Evolutionary conservation across 106 monocot genomes (phyloP), one percentile per base, ranked within the genome.

Genomic region (Amphibolis antarctica): DNA sequence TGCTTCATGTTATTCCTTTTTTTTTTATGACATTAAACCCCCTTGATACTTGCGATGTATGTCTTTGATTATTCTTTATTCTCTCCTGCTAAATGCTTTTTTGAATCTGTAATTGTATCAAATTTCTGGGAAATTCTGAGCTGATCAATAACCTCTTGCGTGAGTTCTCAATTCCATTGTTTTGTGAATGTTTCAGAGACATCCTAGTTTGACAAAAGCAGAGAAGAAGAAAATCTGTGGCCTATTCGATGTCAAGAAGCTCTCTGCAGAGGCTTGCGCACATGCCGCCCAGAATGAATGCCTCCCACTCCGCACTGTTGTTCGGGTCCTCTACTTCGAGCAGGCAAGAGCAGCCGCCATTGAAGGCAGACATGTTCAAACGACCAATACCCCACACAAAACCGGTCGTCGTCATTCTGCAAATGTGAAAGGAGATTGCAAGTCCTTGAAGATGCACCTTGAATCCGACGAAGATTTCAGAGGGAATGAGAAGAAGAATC

Each of bases 251-350:
- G 77, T 78, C 48, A 80, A 78, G 74, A 91, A 81, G 55, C 85
- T 91, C 23, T 83, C 90, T 1, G 25, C 75, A 11, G 86, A 83
- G 23, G 85, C 90, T 17, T 70, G 72, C 55, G 71, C 69, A 60
- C 90, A 91, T 53, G 83, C 81, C 3, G 80, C 81, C 28, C 83
- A 91, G 45, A 91, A 86, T 14, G 90, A 91, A 1, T 62, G 78
- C 4, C 80, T 91, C 43, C 90, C 90, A 4, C 85, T 91, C 24
- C 73, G 86, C 21, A 56, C 81, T 13, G 78, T 86, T 5, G 90
- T 85, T n/a, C 90, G 83, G 59, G 77, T 89, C 70, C 82, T 89
- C 67, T 89, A 80, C 70, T 82, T 89, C 52, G 85, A 89, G 69
- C 89, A 89, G 61, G 12, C 79, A 47, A 74, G 73, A 20, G 42